Evolutionary conservation across 305 asterid genomes (phyloP).

Genomic region (Rubia peregrina): DNA sequence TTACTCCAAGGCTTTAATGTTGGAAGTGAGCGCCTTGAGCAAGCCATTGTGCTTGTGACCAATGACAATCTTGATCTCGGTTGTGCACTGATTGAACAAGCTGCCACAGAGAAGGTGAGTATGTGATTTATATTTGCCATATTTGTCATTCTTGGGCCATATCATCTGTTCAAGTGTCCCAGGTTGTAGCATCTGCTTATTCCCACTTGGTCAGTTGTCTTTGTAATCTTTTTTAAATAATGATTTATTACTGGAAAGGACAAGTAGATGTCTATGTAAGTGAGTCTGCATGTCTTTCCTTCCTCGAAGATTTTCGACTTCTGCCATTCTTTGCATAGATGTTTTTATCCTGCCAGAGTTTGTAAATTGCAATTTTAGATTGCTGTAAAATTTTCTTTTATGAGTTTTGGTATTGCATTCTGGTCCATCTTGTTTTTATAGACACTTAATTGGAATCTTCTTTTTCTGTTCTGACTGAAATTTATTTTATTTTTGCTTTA

Average conservation of each 20-base stretch:
- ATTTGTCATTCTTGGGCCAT: background rate
- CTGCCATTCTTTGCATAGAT: too few species aligned
- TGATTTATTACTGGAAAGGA: too few species aligned
- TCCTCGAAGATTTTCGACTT: too few species aligned
- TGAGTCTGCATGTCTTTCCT: too few species aligned
- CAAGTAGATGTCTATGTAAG: too few species aligned
- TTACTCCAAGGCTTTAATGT: slow-evolving; percentile 59
- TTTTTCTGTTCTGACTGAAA: too few species aligned
- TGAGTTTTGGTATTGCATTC: too few species aligned
- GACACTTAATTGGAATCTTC: too few species aligned
- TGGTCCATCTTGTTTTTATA: background rate
- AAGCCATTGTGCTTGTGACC: slow-evolving; percentile 77
- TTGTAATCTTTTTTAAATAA: background rate
- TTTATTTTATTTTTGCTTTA: background rate
- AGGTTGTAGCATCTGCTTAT: background rate
- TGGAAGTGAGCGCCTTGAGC: slow-evolving; percentile 66
- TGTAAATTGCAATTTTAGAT: background rate
- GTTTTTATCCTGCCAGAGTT: background rate
- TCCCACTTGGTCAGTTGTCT: background rate
- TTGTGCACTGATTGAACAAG: slow-evolving; percentile 96
- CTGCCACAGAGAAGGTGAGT: slow-evolving; percentile 93
- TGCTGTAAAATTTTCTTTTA: too few species aligned
- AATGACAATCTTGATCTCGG: slow-evolving; percentile 99
- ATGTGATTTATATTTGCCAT: slow-evolving; percentile 2
- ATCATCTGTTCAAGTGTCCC: slow-evolving; percentile 18